Evolutionary conservation across 768 basidiomycete species (phyloP).

Genomic region (Xanthoconium purpureum): DNA sequence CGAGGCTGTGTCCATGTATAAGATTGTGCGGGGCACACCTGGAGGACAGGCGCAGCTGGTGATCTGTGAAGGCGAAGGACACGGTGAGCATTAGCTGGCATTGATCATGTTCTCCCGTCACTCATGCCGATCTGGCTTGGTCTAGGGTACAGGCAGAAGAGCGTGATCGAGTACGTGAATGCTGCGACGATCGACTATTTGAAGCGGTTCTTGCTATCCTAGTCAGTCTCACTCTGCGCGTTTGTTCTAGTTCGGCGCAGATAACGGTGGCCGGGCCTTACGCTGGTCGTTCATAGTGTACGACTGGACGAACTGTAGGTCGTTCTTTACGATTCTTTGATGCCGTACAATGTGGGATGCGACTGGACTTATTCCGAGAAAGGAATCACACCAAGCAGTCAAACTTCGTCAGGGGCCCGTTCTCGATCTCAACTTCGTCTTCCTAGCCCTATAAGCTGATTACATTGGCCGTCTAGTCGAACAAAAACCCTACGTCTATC

Average conservation of each 20-base stretch:
- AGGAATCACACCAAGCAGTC: too few relatives aligned
- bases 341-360: background rate
- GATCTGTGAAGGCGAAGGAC: constrained; percentile 42
- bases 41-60: constrained; percentile 35
- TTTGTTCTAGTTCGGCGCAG: too few relatives aligned
- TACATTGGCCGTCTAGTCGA: background rate
- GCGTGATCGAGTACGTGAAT: constrained; percentile 41
- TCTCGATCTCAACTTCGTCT: too few relatives aligned
- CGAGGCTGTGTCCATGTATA: constrained; percentile 39
- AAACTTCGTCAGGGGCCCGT: background rate
- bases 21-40: constrained; percentile 23
- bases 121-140: constrained; percentile 1
- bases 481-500: background rate
- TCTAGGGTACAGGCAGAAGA: constrained; percentile 42
- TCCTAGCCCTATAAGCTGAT: too few relatives aligned
- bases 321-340: background rate
- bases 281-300: constrained; percentile 3
- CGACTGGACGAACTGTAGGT: background rate
- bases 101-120: background rate
- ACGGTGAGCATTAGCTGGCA: constrained; percentile 31
- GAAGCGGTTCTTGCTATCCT: constrained; percentile 33
- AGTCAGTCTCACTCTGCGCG: background rate
- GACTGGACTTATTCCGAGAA: too few relatives aligned
- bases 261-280: too few relatives aligned
- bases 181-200: constrained; percentile 39